These are phyloP conservation scores for Phytopythium helicoides DNA, from an alignment of 352 stramenopile species.

Conservation along the genomic window DNA sequence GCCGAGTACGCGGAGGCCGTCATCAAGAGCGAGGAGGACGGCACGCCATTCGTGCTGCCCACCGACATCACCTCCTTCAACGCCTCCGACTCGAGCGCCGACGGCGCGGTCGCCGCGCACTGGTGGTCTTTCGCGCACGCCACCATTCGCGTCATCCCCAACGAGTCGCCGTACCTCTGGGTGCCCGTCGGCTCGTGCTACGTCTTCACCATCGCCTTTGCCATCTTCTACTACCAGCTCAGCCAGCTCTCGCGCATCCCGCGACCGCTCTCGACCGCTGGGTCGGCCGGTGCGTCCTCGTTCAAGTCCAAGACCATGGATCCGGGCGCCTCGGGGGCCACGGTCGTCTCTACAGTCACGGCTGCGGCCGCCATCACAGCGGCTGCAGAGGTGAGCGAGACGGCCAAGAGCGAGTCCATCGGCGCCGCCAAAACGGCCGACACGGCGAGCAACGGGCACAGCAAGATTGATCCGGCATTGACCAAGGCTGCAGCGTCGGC, in stretches of 20 bases:
- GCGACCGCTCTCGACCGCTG: conserved; percentile 7
- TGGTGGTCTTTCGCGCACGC: conserved; percentile 80
- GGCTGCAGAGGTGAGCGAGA: neutral
- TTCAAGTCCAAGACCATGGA: conserved; percentile 5
- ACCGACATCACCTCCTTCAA: neutral
- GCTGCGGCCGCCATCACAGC: conserved; percentile 4
- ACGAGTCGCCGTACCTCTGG: conserved; percentile 79
- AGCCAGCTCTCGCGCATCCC: conserved; percentile 63
- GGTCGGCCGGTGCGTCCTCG: neutral
- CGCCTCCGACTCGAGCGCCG: neutral
- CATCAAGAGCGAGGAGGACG: conserved; percentile 5
- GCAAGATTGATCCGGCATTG: neutral
- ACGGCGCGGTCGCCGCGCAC: conserved; percentile 22
- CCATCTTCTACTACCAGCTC: conserved; percentile 68
- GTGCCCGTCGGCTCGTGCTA: conserved; percentile 72
- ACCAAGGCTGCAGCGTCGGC: neutral
- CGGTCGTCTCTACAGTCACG: conserved; percentile 6
- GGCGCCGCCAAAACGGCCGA: neutral
- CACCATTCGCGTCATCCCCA: conserved; percentile 78
- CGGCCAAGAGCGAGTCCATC: neutral
- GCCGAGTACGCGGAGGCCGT: conserved; percentile 11
- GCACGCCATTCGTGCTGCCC: conserved; percentile 4
- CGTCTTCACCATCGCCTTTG: conserved; percentile 72
- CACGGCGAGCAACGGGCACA: neutral
- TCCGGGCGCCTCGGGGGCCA: conserved; percentile 5